Percentiles rank a stretch among this genome's conserved stretches.
Conservation (phyloP, 176 grass and related monocot genomes). For the Guadua angustifolia region DNA sequence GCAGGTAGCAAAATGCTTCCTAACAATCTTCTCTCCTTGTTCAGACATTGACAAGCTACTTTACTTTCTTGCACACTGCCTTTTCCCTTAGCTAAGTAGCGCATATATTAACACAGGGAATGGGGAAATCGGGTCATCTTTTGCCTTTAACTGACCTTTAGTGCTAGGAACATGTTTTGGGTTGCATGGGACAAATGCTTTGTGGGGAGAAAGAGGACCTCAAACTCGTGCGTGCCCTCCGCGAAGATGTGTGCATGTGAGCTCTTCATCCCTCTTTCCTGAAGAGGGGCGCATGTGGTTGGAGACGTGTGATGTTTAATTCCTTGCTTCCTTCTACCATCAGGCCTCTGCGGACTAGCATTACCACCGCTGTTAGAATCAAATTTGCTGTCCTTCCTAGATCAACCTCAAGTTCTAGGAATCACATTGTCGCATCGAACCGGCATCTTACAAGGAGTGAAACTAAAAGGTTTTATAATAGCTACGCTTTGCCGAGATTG, state of each 20-base stretch:
- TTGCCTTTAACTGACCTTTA: not conserved
- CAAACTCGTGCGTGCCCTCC: constrained; percentile 7
- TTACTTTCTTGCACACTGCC: not conserved
- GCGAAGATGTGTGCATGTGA: constrained; percentile 47
- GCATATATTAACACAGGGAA: not conserved
- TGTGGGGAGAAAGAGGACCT: constrained; percentile 27
- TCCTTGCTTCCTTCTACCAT: constrained; percentile 28
- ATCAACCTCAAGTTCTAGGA: constrained; percentile 13
- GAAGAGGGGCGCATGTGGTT: constrained; percentile 10
- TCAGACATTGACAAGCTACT: not conserved
- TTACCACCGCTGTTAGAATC: not conserved
- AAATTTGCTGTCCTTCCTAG: not conserved
- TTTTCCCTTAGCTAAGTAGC: not conserved
- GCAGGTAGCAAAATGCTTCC: constrained; percentile 50
- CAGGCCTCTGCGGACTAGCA: not conserved
- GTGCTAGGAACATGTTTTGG: constrained; percentile 15
- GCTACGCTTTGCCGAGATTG: not conserved
- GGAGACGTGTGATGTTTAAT: constrained; percentile 33
- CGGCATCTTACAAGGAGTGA: not conserved
- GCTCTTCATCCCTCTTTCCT: not conserved
- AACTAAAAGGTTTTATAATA: not conserved
- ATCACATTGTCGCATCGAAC: not conserved
- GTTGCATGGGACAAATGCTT: constrained; percentile 4
- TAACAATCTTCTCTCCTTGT: not conserved
- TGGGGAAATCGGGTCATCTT: not conserved